Base-by-base conservation (phyloP, 108 stramenopile species). In the Parmales sp. region DNA sequence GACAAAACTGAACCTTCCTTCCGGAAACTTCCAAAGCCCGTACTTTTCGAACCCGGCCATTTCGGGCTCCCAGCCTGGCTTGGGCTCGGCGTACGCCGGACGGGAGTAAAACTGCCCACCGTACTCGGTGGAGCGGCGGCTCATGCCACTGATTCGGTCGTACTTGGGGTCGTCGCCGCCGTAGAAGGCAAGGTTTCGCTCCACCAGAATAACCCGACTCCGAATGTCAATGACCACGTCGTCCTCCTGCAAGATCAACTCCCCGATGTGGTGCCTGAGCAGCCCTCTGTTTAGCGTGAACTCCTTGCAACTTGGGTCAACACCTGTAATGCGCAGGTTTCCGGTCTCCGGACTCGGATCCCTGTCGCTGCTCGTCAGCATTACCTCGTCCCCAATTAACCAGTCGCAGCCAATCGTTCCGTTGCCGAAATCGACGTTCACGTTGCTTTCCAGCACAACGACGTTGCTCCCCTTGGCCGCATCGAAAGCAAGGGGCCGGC, bases 11-110 rank as follows among this genome's bases (percentile, higher is more conserved):
- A 67, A 31, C 29, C 8, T 2, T 16, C 66, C 66, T 13, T 0
- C 11, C 16, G 66, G 66, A 9, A 67, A 37, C 16, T 29, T 31
- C 45, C 45, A 44, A 1, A 18, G 39, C 45, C 66, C 66, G 13
- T 3, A 48, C 16, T 23, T 31, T 7, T 67, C 66, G 23, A 34
- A 67, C 18, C 45, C 45, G 31, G 44, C 31, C 44, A 45, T 45
- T 8, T 1, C 36, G 11, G 1, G 1, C 4, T 46, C 28, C 66
- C 66, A 67, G 66, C 66, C 66, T 7, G 38, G 66, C 66, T 67
- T 67, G 9, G 13, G 1, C 19, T 34, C 66, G 28, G 45, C 20
- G 11, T 9, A 18, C 3, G 66, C 26, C 19, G 19, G 22, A 45
- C 28, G 8, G 16, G 66, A 45, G 45, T 31, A 31, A 36, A 67